Percentiles rank a stretch among this genome's conserved stretches.
Evolutionary conservation across 257 asterid species (phyloP).

Genomic region (Sherardia arvensis): DNA sequence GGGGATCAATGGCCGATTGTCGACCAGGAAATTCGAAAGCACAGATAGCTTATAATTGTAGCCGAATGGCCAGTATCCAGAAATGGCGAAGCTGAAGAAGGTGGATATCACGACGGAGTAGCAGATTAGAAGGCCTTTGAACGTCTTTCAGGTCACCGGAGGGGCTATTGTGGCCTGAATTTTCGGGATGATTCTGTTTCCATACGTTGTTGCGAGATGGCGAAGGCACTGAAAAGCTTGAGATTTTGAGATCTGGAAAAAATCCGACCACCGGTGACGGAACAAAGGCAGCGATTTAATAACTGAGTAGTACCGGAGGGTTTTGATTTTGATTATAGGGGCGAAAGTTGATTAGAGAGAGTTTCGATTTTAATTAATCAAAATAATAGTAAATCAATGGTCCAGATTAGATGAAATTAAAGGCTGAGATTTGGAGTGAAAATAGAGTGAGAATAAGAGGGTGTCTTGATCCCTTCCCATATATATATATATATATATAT

Average conservation of each 20-base stretch:
- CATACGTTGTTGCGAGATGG: slow-evolving; percentile 58
- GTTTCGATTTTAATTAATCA: too few species aligned
- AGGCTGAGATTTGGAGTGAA: too few species aligned
- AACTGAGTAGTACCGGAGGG: too few species aligned
- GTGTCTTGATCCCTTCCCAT: too few species aligned
- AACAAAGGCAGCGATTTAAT: too few species aligned
- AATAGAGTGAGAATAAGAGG: too few species aligned
- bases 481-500: too few species aligned
- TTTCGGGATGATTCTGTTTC: slow-evolving; percentile 67
- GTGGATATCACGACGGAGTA: slow-evolving; percentile 51
- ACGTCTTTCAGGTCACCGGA: slow-evolving; percentile 64
- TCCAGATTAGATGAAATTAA: too few species aligned
- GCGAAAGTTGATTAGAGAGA: too few species aligned
- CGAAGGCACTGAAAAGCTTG: slow-evolving; percentile 53
- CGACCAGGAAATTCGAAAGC: slow-evolving; percentile 45
- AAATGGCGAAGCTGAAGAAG: slow-evolving; percentile 53
- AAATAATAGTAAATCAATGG: too few species aligned
- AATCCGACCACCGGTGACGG: slow-evolving; percentile 39
- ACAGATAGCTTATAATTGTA: slow-evolving; percentile 39
- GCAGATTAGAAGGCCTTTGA: slow-evolving; percentile 54
- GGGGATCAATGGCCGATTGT: slow-evolving; percentile 42
- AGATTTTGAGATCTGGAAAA: too few species aligned
- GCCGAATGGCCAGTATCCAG: slow-evolving; percentile 81
- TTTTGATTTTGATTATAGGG: too few species aligned
- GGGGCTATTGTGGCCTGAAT: slow-evolving; percentile 80